Evolutionary conservation across 495 filamentous ascomycete genomes (phyloP), one percentile per base, ranked within the genome.

Genomic region (Talaromyces borbonicus): DNA sequence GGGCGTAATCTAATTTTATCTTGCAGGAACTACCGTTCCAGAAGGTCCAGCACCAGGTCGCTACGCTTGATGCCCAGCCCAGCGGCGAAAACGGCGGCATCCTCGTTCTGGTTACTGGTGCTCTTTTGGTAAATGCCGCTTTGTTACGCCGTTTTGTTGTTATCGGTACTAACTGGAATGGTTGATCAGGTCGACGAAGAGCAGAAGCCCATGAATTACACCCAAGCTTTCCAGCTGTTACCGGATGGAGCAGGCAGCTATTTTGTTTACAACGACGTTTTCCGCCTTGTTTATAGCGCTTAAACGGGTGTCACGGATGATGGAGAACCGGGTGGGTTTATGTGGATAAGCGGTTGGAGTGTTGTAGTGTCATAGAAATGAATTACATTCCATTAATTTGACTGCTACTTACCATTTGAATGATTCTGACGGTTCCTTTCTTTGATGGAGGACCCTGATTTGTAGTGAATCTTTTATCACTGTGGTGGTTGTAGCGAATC

Each of bases 221-320:
- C 80, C 25, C 89, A 97, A 70, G 62, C 69, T 23, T 97, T 95
- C 74, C 84, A 89, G 54, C 78, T 96, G 36, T 59, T 75, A 49
- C 82, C 80, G 27, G 83, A 90, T 22, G 67, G 64, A n/a, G 8
- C 53, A 20, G 83, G 79, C 33, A 78, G 71, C 65, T 95, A 80
- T 72, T 94, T 77, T 60, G 81, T 96, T 56, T 80, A 80, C 68
- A 95, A 95, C 72, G 89, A 97, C 59, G 67, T 95, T 66, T 96
- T 95, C 78, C 81, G 81, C 53, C 73, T 97, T 47, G 73, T 90
- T 51, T 89, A 85, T 67, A 50, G 52, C 46, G 58, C 57, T 27
- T 24, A 47, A 23, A 53, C 5, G 19, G 15, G 9, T 8, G 12
- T 20, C 16, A 12, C 8, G 16, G n/a, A 38, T 36, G 32, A 12